Evolutionary conservation across 768 basidiomycete genomes (phyloP).

Genomic region (Naematelia aurantialba): DNA sequence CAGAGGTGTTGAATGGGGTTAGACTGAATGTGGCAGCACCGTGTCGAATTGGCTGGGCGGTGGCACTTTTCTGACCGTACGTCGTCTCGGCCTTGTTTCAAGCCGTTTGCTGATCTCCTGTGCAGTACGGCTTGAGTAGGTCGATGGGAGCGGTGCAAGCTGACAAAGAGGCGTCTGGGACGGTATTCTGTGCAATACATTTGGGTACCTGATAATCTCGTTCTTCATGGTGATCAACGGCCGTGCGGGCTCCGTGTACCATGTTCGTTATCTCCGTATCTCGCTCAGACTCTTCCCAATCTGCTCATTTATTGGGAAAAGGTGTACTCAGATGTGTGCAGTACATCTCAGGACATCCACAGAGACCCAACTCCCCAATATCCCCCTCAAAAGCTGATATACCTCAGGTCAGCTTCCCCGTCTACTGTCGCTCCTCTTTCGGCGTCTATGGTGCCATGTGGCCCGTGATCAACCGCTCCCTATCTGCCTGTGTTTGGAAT

Average conservation of each 20-base stretch:
- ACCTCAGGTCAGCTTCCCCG: conserved; percentile 21
- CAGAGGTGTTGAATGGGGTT: neutral
- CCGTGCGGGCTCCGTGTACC: conserved; percentile 30
- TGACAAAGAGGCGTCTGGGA: neutral
- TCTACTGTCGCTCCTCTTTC: conserved; percentile 33
- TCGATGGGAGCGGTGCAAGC: neutral
- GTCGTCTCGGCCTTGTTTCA: neutral
- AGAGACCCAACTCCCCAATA: neutral
- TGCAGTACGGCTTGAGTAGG: conserved; percentile 3
- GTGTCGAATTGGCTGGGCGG: conserved; percentile 34
- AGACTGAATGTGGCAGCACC: conserved; percentile 6
- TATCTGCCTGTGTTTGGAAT: conserved; percentile 29
- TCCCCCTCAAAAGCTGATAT: neutral
- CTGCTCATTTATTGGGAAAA: no score
- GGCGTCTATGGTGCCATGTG: conserved; percentile 34
- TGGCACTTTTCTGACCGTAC: conserved; percentile 24
- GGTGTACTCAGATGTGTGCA: no score
- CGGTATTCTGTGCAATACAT: conserved; percentile 19
- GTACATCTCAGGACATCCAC: neutral
- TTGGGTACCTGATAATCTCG: conserved; percentile 29
- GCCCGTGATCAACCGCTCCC: conserved; percentile 31
- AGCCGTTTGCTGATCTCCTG: neutral
- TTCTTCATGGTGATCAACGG: conserved; percentile 36
- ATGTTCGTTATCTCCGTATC: conserved; percentile 10
- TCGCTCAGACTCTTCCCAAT: conserved; percentile 4